Percentiles rank a stretch among this genome's conserved stretches.
phyloP scores from a whole-genome alignment of 2,329 filamentous ascomycete species.

The Myrmaecium sp. region DNA sequence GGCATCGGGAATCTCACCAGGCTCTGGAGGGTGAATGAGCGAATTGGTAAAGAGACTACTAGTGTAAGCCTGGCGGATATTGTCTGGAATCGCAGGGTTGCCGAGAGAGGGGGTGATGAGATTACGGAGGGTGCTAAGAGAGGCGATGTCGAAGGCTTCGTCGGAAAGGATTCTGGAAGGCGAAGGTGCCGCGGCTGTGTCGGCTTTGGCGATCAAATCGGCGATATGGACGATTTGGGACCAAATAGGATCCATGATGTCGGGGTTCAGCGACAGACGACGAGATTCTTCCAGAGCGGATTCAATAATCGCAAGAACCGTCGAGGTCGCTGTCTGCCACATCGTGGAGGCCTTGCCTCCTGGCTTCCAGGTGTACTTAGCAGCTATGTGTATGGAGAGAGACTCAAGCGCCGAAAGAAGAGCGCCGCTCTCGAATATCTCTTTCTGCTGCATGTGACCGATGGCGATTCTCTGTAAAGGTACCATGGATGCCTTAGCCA shows the following conservation, averaged over 20 bases:
- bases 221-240: slow-evolving; percentile 24
- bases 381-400: slow-evolving; percentile 49
- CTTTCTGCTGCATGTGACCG: slow-evolving; percentile 41
- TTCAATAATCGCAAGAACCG: slow-evolving; percentile 50
- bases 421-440: slow-evolving; percentile 54
- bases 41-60: slow-evolving; percentile 67
- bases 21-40: slow-evolving; percentile 57
- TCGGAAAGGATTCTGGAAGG: slow-evolving; percentile 32
- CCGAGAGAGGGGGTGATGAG: slow-evolving; percentile 64
- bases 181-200: slow-evolving; percentile 21
- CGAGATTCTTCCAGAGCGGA: slow-evolving; percentile 38
- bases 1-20: slow-evolving; percentile 38
- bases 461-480: slow-evolving; percentile 46
- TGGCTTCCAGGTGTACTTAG: slow-evolving; percentile 66
- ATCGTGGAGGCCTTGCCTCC: slow-evolving; percentile 53
- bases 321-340: slow-evolving; percentile 67
- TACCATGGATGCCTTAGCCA: slow-evolving; percentile 68
- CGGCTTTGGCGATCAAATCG: slow-evolving; percentile 20
- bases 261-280: slow-evolving; percentile 13
- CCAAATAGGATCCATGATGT: slow-evolving; percentile 44
- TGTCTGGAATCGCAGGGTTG: slow-evolving; percentile 45
- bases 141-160: slow-evolving; percentile 63
- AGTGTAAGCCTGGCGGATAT: slow-evolving; percentile 51
- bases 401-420: slow-evolving; percentile 48
- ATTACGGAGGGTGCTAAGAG: slow-evolving; percentile 51